A percentile compares a stretch with the other conserved stretches of the same genome.
Evolutionary conservation across 192 early-diverging fungal species (phyloP).

Genomic region (Phlyctochytrium arcticum): DNA sequence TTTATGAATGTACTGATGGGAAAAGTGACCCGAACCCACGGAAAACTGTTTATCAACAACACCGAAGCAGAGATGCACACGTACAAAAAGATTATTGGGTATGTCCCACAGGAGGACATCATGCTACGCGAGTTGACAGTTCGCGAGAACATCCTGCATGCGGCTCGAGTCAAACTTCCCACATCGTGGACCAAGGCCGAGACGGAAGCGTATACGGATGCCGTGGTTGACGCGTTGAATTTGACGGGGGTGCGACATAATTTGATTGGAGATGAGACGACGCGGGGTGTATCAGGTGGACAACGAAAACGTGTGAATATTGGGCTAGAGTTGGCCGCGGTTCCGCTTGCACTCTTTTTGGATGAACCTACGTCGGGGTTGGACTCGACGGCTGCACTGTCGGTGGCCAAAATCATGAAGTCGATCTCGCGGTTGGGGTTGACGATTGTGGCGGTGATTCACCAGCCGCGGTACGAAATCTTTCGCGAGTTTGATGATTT

Average conservation of each 20-base stretch:
- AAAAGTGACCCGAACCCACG: constrained; percentile 52
- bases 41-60: constrained; percentile 55
- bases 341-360: constrained; percentile 61
- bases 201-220: constrained; percentile 36
- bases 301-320: constrained; percentile 75
- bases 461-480: constrained; percentile 59
- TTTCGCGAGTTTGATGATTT: constrained; percentile 69
- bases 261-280: constrained; percentile 57
- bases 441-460: constrained; percentile 67
- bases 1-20: constrained; percentile 62
- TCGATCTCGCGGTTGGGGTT: constrained; percentile 53
- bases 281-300: constrained; percentile 66
- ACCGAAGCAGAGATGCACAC: constrained; percentile 49
- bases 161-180: constrained; percentile 61
- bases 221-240: constrained; percentile 47
- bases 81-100: constrained; percentile 69
- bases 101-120: constrained; percentile 64
- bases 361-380: constrained; percentile 69
- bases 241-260: constrained; percentile 47
- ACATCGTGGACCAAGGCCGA: constrained; percentile 22
- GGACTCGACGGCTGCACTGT: constrained; percentile 60
- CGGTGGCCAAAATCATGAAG: constrained; percentile 53
- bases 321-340: constrained; percentile 64
- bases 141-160: constrained; percentile 58
- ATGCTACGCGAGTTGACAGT: constrained; percentile 69